Conservation (phyloP, 768 basidiomycete species). For the Lactarius pseudohatsudake region DNA sequence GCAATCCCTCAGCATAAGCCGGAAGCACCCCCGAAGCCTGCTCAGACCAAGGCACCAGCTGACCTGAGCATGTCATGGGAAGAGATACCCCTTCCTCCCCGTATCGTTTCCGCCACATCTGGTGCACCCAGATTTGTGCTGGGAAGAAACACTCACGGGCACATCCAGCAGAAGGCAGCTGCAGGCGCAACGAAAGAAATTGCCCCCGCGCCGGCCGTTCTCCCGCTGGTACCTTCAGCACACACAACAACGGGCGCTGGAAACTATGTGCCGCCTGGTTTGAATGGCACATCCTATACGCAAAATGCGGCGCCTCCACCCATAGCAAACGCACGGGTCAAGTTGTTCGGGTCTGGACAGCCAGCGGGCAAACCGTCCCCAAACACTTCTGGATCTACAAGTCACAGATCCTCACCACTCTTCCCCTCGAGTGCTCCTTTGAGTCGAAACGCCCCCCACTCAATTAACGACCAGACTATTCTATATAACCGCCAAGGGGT, state of each 20-base stretch:
- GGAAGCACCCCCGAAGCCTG: slow-evolving; percentile 15
- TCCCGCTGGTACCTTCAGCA: background rate
- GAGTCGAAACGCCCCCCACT: slow-evolving; percentile 2
- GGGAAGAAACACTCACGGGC: slow-evolving; percentile 19
- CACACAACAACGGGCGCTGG: background rate
- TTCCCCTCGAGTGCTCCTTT: slow-evolving; percentile 2
- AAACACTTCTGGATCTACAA: slow-evolving; percentile 10
- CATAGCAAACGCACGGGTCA: background rate
- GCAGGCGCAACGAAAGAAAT: background rate
- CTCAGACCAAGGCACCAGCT: slow-evolving; percentile 28
- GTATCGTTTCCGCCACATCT: slow-evolving; percentile 17
- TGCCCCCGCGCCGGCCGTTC: background rate
- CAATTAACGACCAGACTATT: slow-evolving; percentile 1
- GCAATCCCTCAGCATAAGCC: slow-evolving; percentile 8
- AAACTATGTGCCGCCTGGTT: slow-evolving; percentile 6
- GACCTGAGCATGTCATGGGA: slow-evolving; percentile 67
- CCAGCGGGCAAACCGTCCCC: slow-evolving; percentile 11
- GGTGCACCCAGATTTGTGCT: slow-evolving; percentile 20
- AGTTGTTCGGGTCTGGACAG: slow-evolving; percentile 10
- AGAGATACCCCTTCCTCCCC: slow-evolving; percentile 39
- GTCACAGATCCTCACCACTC: slow-evolving; percentile 13
- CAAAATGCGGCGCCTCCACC: slow-evolving; percentile 8
- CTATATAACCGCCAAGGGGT: background rate
- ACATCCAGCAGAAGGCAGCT: slow-evolving; percentile 6
- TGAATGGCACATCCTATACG: slow-evolving; percentile 10